Base-by-base conservation (phyloP, 306 rosid genomes). In the Casuarina cunninghamiana region DNA sequence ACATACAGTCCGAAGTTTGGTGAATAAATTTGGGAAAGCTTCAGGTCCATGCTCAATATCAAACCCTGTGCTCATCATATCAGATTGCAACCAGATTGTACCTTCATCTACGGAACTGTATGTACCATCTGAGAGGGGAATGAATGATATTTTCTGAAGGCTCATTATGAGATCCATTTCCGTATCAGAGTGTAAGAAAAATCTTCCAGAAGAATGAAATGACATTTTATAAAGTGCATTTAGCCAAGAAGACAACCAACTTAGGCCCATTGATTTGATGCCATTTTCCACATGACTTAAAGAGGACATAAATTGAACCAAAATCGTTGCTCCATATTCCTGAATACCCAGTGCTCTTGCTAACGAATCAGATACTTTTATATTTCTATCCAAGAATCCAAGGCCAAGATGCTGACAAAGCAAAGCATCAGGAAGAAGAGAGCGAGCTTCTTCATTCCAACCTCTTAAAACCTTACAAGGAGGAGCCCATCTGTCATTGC, bases 111-210 rank as follows among this genome's bases (percentile, higher is more conserved):
- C 79, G 45, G 98, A 87, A 67, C 92, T 83, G 88, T 75, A 91
- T 46, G 90, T 83, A 78, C 97, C 97, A 87, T 94, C 89, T 72
- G 98, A 94, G 79, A 94, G 98, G 81, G 97, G 98, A 77, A 94
- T 83, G 77, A 90, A 88, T 9, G 92, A 82, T 17, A 76, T 81
- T 72, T 85, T 92, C 77, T 50, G 73, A 70, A 92, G 97, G 69
- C 73, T 67, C 71, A 82, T 79, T 54, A 77, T 60, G 49, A 89
- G 78, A 75, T 87, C 90, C 39, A 79, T 83, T 79, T 79, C 87
- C 48, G 66, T 71, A 81, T 77, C 91, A 80, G 79, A 80, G 53
- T 79, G 81, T 42, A 58, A 70, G 16, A 89, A 55, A 58, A 79
- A 48, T 76, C 80, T 74, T 39, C 82, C 84, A 73, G 90, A 83